Conservation (phyloP, 192 early-diverging fungal species). For the Phlyctochytrium planicorne region DNA sequence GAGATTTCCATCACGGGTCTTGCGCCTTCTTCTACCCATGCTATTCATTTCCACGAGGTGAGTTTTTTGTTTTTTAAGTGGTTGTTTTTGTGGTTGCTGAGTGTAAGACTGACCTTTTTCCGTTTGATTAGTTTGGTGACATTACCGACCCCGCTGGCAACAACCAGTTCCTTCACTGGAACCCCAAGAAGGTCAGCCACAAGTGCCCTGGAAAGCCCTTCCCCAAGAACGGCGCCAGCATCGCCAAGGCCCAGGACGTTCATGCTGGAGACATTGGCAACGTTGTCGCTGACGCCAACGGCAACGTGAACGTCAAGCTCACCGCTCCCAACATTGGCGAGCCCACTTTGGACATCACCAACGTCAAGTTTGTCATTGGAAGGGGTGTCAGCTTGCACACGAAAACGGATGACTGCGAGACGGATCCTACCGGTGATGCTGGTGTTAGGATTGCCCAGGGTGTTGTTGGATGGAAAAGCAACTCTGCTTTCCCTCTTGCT, state of each 20-base stretch:
- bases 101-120: no score
- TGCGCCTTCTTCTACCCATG: slow-evolving; percentile 19
- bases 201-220: slow-evolving; percentile 12
- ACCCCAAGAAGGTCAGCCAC: slow-evolving; percentile 25
- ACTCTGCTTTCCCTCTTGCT: not conserved
- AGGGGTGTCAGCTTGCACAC: slow-evolving; percentile 30
- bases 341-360: not conserved
- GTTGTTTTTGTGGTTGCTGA: no score
- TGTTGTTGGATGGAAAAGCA: slow-evolving; percentile 12
- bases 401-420: slow-evolving; percentile 29
- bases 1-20: slow-evolving; percentile 6
- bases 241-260: not conserved
- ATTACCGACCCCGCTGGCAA: slow-evolving; percentile 12
- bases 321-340: not conserved
- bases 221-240: not conserved
- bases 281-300: slow-evolving; percentile 21
- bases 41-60: slow-evolving; percentile 14
- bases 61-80: not conserved
- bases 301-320: slow-evolving; percentile 12
- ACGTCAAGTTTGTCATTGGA: slow-evolving; percentile 10
- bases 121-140: slow-evolving; percentile 27
- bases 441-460: slow-evolving; percentile 31
- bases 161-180: slow-evolving; percentile 23
- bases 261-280: slow-evolving; percentile 39
- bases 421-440: slow-evolving; percentile 31